Evolutionary conservation across 805 yeast species (phyloP), one percentile per base, ranked within the genome.

Genomic region (Sungouiella blattae): DNA sequence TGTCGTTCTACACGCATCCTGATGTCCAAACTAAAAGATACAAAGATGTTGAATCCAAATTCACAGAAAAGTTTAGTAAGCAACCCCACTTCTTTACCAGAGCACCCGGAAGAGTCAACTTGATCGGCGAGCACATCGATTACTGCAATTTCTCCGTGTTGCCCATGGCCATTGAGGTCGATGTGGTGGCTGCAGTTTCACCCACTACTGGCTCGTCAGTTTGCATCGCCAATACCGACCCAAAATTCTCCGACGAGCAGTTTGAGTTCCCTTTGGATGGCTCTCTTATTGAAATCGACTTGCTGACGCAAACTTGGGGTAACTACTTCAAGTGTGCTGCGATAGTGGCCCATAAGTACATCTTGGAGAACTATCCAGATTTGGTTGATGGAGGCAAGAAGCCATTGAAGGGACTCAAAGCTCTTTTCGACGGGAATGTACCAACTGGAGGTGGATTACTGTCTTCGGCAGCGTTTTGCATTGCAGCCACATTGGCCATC

Each of bases 51-150:
- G 18, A 35, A 1, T 18, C 40, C 6, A 32, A 42, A 3, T 74
- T 65, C 44, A 28, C 32, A 5, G 33, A 31, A 4, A 39, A 28
- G 14, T 67, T n/a, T n/a, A n/a, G n/a, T n/a, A n/a, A n/a, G n/a
- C n/a, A 53, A 5, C 72, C 75, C 4, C 70, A 67, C 22, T 71
- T 78, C 49, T 57, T 77, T 25, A 62, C 79, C 15, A 65, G 87
- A 33, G 75, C 84, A 11, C 88, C 89, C n/a, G 88, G 88, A 21
- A 63, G 89, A 47, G 88, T 82, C 35, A 82, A 81, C 53, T 61
- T 82, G 39, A 78, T 82, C 37, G 88, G 89, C 24, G 88, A 82
- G 46, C 89, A 82, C 52, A 76, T 82, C 36, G 88, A 82, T 58
- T 82, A 81, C 53, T 73, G 76, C 44, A 71, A 73, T 48, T 82